Conservation (phyloP, 2,329 filamentous ascomycete genomes). For the Fusarium piperis region DNA sequence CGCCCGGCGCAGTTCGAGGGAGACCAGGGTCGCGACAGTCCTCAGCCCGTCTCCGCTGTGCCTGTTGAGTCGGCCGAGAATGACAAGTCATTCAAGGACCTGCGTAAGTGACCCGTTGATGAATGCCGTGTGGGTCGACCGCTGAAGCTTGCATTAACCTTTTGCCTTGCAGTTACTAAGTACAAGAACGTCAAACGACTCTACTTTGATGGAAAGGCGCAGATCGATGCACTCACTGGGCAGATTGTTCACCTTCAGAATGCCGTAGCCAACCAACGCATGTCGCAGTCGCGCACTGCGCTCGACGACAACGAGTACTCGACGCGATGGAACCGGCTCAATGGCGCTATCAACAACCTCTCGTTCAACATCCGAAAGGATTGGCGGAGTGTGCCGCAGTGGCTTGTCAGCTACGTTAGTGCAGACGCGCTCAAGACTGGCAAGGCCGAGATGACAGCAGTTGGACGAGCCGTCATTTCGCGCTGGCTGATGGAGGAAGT, state of each 20-base stretch:
- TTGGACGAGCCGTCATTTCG: constrained; percentile 88
- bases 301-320: constrained; percentile 95
- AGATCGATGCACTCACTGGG: constrained; percentile 86
- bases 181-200: constrained; percentile 98
- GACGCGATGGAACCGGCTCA: constrained; percentile 87
- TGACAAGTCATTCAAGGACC: constrained; percentile 67
- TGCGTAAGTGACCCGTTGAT: constrained; percentile 55
- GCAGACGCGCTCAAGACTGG: constrained; percentile 85
- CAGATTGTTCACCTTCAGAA: constrained; percentile 97
- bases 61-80: constrained; percentile 53
- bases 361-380: constrained; percentile 97
- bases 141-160: constrained; percentile 11
- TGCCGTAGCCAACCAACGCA: constrained; percentile 93
- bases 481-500: constrained; percentile 92
- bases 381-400: constrained; percentile 83
- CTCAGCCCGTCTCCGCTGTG: constrained; percentile 57
- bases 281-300: constrained; percentile 92
- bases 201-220: constrained; percentile 94
- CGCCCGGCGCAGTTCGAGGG: constrained; percentile 57
- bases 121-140: not conserved
- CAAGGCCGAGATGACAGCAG: constrained; percentile 97
- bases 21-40: constrained; percentile 65
- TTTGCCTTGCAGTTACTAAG: constrained; percentile 82
- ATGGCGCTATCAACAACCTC: constrained; percentile 93
- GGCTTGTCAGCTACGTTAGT: constrained; percentile 84